These are phyloP conservation scores for Alternaria consortialis DNA, from an alignment of 2,329 filamentous ascomycete genomes.

Conservation along the genomic window DNA sequence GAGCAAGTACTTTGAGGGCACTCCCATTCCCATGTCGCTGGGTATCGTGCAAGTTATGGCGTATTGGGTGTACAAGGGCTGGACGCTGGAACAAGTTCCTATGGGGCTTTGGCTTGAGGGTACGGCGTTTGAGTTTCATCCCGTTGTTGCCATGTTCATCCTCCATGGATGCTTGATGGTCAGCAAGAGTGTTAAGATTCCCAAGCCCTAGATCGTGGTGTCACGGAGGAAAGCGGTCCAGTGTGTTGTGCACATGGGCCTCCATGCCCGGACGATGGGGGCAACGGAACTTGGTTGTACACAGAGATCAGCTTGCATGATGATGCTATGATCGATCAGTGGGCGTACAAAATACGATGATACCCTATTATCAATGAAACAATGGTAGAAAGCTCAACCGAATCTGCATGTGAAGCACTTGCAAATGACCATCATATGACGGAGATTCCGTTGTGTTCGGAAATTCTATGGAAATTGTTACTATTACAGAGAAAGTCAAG, in stretches of 20 bases:
- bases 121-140: conserved; percentile 81
- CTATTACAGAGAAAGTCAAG: conserved; percentile 10
- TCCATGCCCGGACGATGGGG: neutral
- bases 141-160: conserved; percentile 80
- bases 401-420: neutral
- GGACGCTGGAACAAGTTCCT: conserved; percentile 82
- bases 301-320: neutral
- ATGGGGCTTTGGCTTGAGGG: conserved; percentile 74
- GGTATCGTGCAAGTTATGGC: conserved; percentile 84
- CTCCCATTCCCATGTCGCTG: conserved; percentile 91
- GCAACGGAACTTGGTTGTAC: neutral
- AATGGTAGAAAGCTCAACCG: neutral
- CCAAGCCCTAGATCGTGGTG: conserved; percentile 71
- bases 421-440: neutral
- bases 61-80: conserved; percentile 84
- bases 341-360: conserved; percentile 16
- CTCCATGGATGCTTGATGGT: conserved; percentile 94
- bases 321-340: conserved; percentile 16
- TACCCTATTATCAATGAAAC: conserved; percentile 17
- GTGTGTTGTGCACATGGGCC: neutral
- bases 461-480: neutral
- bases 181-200: conserved; percentile 92
- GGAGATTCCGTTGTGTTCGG: neutral
- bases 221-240: neutral
- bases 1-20: conserved; percentile 95